phyloP scores from a whole-genome alignment of 495 filamentous ascomycete genomes.

The Filosporella fistucella region DNA sequence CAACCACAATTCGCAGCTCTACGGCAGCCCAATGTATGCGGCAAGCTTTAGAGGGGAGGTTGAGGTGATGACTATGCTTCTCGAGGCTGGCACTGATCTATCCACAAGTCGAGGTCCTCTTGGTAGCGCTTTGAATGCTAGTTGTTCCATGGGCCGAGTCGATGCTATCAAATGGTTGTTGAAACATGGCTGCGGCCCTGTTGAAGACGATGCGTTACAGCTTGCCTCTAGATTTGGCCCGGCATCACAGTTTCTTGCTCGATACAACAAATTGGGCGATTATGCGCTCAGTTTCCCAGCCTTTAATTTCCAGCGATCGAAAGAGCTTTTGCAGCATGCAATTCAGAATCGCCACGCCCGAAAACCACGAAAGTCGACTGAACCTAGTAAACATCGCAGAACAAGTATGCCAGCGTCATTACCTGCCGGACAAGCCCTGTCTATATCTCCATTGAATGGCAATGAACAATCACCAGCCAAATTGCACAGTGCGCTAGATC shows the following conservation, averaged over 20 bases:
- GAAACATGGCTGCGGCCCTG: background rate
- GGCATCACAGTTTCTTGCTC: background rate
- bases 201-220: background rate
- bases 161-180: background rate
- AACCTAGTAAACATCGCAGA: too few species aligned
- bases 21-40: background rate
- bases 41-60: background rate
- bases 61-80: background rate
- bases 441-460: too few species aligned
- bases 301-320: too few species aligned
- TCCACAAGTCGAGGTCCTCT: background rate
- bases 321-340: too few species aligned
- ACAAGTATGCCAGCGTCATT: too few species aligned
- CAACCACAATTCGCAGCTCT: background rate
- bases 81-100: background rate
- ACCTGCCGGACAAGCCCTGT: too few species aligned
- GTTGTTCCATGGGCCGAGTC: background rate
- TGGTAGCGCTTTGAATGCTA: background rate
- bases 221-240: background rate
- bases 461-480: too few species aligned
- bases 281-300: too few species aligned
- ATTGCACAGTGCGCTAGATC: too few species aligned
- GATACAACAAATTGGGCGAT: background rate
- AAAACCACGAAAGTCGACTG: too few species aligned
- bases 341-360: too few species aligned